Evolutionary conservation across 1,284 basidiomycete genomes (phyloP).

Genomic region (Hortiboletus rubellus): DNA sequence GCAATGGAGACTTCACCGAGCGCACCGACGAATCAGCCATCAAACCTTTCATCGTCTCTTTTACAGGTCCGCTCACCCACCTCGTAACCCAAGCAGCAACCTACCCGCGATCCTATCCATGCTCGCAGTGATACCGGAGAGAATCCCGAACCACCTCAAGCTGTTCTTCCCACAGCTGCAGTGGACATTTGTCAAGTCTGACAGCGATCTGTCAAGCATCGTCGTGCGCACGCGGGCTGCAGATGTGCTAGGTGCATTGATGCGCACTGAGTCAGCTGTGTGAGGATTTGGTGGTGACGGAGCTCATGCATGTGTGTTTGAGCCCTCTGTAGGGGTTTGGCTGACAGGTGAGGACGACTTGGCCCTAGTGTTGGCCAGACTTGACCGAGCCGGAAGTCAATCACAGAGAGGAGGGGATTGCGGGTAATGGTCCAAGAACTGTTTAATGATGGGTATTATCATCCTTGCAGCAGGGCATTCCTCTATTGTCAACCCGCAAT

Average conservation of each 20-base stretch:
- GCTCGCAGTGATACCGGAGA: conserved; percentile 78
- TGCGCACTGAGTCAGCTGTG: conserved; percentile 88
- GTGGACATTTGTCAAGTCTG: conserved; percentile 94
- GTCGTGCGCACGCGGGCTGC: conserved; percentile 84
- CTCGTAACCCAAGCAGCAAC: conserved; percentile 87
- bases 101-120: conserved; percentile 85
- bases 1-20: conserved; percentile 95
- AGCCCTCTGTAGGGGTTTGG: too few relatives aligned
- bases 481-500: too few relatives aligned
- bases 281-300: conserved; percentile 84
- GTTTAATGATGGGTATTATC: too few relatives aligned
- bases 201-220: conserved; percentile 76
- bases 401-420: too few relatives aligned
- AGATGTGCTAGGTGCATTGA: conserved; percentile 83
- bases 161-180: conserved; percentile 99
- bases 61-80: conserved; percentile 95
- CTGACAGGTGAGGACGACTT: too few relatives aligned
- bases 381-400: too few relatives aligned
- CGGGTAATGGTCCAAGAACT: too few relatives aligned
- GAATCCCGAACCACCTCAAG: conserved; percentile 88
- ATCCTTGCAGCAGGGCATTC: too few relatives aligned
- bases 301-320: too few relatives aligned
- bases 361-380: too few relatives aligned
- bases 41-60: conserved; percentile 95
- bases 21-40: conserved; percentile 87